Conservation (phyloP, 1,139 yeast genomes). For the Suhomyces choctaworum region DNA sequence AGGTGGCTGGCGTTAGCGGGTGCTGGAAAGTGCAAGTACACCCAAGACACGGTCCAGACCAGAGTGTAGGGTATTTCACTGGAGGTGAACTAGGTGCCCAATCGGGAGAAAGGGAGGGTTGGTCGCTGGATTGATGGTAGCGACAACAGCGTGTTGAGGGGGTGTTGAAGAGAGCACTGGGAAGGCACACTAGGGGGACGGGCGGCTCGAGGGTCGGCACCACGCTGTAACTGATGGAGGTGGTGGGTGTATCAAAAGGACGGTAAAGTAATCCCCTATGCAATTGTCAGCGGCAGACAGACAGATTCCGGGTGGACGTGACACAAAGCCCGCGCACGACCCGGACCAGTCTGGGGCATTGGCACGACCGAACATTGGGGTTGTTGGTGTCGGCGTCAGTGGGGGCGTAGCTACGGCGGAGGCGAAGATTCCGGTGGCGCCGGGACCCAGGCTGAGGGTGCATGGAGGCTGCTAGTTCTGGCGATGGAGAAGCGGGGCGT, state of each 20-base stretch:
- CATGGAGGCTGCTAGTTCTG: no score
- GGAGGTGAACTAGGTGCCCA: not conserved
- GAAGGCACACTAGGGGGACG: conserved; percentile 1
- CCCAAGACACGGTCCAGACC: no score
- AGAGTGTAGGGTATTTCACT: conserved; percentile 4
- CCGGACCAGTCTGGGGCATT: not conserved
- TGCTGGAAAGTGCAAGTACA: no score
- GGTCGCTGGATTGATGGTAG: no score
- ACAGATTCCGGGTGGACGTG: conserved; percentile 4
- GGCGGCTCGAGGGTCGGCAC: conserved; percentile 7
- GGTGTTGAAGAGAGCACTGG: not conserved
- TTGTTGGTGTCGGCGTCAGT: no score
- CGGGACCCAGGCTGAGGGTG: no score
- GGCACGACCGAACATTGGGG: conserved; percentile 3
- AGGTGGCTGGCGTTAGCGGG: no score
- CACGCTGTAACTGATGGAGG: conserved; percentile 7
- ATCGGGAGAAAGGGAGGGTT: not conserved
- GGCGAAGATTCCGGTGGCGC: no score
- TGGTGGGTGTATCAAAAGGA: conserved; percentile 4
- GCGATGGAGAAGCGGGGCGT: no score
- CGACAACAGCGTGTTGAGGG: not conserved
- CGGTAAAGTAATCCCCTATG: conserved; percentile 7
- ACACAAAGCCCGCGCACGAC: conserved; percentile 11
- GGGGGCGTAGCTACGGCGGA: no score
- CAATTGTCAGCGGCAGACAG: conserved; percentile 11